Conservation (phyloP, 768 basidiomycete genomes). For the Rossbeevera mucosa region DNA sequence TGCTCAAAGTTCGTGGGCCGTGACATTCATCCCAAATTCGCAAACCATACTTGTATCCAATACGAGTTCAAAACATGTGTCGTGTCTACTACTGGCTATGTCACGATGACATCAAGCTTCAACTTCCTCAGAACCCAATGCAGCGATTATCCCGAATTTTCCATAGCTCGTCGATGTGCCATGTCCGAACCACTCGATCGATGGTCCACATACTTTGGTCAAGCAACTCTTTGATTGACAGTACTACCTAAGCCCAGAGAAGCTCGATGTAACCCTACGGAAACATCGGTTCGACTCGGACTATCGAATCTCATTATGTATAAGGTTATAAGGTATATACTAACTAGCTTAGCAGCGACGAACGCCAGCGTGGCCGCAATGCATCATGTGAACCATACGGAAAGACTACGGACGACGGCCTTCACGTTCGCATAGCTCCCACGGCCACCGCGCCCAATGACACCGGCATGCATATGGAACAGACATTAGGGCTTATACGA, state of each 20-base stretch:
- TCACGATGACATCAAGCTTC: background rate
- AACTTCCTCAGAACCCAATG: background rate
- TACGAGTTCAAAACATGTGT: background rate
- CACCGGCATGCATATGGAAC: no score
- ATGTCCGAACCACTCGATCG: background rate
- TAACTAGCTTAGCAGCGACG: slow-evolving; percentile 7
- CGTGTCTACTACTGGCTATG: background rate
- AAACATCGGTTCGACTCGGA: background rate
- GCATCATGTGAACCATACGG: slow-evolving; percentile 1
- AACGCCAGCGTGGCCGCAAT: slow-evolving; percentile 23
- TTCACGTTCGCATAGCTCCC: slow-evolving; percentile 19
- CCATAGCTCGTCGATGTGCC: background rate
- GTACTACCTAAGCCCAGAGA: background rate
- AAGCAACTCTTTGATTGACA: background rate
- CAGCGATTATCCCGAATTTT: background rate
- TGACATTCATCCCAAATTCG: background rate
- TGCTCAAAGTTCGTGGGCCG: background rate
- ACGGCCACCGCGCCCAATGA: slow-evolving; percentile 9
- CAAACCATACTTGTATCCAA: background rate
- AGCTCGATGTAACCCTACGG: background rate
- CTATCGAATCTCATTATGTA: slow-evolving; percentile 16
- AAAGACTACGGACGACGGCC: background rate
- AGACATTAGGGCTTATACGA: no score
- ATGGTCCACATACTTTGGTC: background rate
- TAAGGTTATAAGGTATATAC: slow-evolving; percentile 22